Base-by-base conservation (phyloP, 305 asterid genomes). In the Salvia sclarea region DNA sequence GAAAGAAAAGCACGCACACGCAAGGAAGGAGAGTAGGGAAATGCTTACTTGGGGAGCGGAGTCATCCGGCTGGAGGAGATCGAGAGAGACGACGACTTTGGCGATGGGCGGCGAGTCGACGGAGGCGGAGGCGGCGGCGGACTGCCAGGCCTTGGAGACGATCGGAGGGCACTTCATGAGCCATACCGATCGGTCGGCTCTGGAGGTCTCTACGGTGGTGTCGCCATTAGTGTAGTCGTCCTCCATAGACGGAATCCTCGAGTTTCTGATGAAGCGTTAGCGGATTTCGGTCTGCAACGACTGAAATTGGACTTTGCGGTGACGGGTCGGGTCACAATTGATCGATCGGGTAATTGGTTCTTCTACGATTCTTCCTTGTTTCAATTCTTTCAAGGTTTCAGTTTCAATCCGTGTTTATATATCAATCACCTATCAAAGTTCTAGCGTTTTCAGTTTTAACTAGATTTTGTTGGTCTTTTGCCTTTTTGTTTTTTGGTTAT, bases 151-250 rank as follows among this genome's bases (percentile, higher is more conserved):
- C 84, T 85, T 88, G 55, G 97, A 78, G 50, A 90, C 95, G 14
- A 84, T 85, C 13, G 88, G 83, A n/a, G 98, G 98, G 58, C 97
- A 90, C 90, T 93, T 93, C 95, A 93, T 90, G 14, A 93, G 84
- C 98, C 98, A 93, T n/a, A 93, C 91, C 56, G 95, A 74, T 76
- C 91, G 84, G 41, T 90, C 97, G 59, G 91, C 77, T 71, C 79
- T 90, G n/a, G 79, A 64, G 8, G 88, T 78, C 55, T 93, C 96
- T 22, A 93, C 78, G 66, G 71, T 33, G 68, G 21, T 57, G 68
- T 49, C 71, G 41, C 68, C 72, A 66, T 78, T 79, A 30, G 61
- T 54, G 64, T 75, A 48, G 69, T 88, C 95, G 35, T 90, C 97
- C 61, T 88, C 96, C 98, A 90, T 92, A 18, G 81, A 68, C 48